A percentile compares a stretch with the other conserved stretches of the same genome.
phyloP scores from a whole-genome alignment of 306 rosid species.

The Styphnolobium japonicum region DNA sequence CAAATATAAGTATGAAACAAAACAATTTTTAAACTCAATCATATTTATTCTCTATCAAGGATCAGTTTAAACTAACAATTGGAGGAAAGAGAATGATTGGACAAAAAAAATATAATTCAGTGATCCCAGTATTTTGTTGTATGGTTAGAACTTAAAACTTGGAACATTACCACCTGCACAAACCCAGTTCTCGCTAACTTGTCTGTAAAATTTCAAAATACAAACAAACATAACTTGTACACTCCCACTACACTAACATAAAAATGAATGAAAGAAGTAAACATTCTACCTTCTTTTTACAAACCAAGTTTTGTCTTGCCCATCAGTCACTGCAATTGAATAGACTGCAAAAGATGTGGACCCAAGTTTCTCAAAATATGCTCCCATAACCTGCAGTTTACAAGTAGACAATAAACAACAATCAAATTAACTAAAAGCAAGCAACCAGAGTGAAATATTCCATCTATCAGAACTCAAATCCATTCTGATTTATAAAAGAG shows the following conservation, averaged over 20 bases:
- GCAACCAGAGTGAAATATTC: background rate
- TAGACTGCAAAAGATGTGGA: conserved; percentile 98
- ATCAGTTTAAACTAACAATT: background rate
- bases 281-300: conserved; percentile 80
- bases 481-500: background rate
- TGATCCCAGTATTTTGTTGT: background rate
- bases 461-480: background rate
- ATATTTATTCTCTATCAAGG: conserved; percentile 5
- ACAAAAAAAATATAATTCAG: background rate
- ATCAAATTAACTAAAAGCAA: conserved; percentile 18
- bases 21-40: conserved; percentile 9
- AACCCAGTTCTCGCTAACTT: background rate
- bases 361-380: conserved; percentile 90
- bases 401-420: conserved; percentile 16
- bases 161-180: background rate
- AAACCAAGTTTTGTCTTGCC: conserved; percentile 86
- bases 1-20: conserved; percentile 3
- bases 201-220: background rate
- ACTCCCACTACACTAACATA: background rate
- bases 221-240: conserved; percentile 8
- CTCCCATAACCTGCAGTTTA: conserved; percentile 82
- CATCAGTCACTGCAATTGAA: conserved; percentile 89
- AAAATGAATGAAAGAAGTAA: conserved; percentile 19
- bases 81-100: background rate
- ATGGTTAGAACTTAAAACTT: background rate